A percentile compares a stretch with the other conserved stretches of the same genome.
Conservation (phyloP, 2,329 filamentous ascomycete species). For the Diaporthe humulicola region DNA sequence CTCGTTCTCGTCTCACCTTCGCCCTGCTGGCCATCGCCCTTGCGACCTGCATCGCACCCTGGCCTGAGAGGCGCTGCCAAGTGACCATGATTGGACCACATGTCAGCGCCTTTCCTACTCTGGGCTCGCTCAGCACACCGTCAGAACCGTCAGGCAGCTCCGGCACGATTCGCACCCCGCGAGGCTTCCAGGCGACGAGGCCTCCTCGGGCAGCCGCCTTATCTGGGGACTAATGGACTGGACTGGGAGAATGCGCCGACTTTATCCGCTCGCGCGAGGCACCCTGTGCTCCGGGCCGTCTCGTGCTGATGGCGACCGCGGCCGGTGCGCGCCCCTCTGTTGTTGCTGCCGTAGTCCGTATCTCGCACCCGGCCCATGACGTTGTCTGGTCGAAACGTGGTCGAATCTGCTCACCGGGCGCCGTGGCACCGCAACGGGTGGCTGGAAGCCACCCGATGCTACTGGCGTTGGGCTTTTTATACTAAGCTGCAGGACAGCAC, state of each 20-base stretch:
- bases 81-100: slow-evolving; percentile 11
- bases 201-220: neutral
- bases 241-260: neutral
- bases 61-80: neutral
- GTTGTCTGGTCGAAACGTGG: neutral
- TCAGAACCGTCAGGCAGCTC: neutral
- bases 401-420: neutral
- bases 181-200: neutral
- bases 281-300: neutral
- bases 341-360: no score
- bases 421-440: neutral
- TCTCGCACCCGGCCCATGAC: slow-evolving; percentile 1
- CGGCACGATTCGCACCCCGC: neutral
- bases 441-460: neutral
- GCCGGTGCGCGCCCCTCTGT: neutral
- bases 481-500: neutral
- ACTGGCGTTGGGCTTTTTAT: slow-evolving; percentile 8
- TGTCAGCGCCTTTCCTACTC: slow-evolving; percentile 6
- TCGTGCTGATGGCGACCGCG: neutral
- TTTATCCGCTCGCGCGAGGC: neutral
- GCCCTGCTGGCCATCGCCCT: neutral
- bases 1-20: neutral
- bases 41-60: neutral
- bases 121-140: neutral
- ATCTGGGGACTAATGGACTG: no score